Evolutionary conservation across 164 flowering plant genomes (phyloP).

Genomic region (Umbilicus rupestris): DNA sequence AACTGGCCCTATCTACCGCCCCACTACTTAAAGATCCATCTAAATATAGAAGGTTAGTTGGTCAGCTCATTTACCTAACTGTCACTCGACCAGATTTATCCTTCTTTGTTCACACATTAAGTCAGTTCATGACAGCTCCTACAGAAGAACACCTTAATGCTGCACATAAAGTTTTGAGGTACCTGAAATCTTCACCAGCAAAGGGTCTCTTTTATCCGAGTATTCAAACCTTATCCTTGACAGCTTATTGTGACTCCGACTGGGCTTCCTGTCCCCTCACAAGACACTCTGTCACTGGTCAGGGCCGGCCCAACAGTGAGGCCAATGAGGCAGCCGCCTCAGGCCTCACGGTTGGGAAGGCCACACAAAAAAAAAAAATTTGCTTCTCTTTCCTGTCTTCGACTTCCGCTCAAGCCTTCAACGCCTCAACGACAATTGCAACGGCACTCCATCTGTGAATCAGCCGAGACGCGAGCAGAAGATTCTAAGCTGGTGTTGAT

Average conservation of each 20-base stretch:
- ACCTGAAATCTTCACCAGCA: neutral
- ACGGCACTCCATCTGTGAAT: too few species aligned
- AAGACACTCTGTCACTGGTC: neutral
- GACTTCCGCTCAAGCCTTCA: too few species aligned
- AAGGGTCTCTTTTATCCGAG: neutral
- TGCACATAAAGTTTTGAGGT: neutral
- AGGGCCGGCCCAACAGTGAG: too few species aligned
- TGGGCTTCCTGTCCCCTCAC: neutral
- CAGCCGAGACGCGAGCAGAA: too few species aligned
- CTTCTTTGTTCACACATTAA: neutral
- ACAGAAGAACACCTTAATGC: neutral
- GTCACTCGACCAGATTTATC: neutral
- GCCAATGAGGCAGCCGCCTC: too few species aligned
- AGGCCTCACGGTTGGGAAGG: too few species aligned
- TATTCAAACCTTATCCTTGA: neutral
- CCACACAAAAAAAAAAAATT: too few species aligned
- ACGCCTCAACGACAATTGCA: too few species aligned
- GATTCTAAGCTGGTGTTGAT: too few species aligned
- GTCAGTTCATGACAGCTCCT: neutral
- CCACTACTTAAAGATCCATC: neutral
- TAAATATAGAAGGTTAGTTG: neutral
- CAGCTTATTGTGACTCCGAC: neutral
- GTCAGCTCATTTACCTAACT: neutral
- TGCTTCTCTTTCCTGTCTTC: too few species aligned
- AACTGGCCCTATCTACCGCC: too few species aligned